These are phyloP conservation scores for Macadamia tetraphylla DNA, from an alignment of 164 flowering plant species.

Conservation along the genomic window DNA sequence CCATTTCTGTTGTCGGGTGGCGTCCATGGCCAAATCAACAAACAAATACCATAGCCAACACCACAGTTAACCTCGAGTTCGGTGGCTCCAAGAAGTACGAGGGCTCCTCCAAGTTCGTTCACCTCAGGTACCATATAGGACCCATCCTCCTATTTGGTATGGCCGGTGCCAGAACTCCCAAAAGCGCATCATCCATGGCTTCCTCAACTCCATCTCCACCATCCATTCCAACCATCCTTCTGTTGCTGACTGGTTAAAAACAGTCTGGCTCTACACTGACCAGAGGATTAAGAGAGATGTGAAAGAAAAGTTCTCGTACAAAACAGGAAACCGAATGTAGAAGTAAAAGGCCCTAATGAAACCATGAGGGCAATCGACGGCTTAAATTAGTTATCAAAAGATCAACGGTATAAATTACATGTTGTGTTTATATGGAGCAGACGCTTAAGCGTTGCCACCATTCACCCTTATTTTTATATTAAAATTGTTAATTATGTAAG, in stretches of 20 bases:
- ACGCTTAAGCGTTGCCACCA: too few relatives aligned
- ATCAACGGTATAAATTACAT: too few relatives aligned
- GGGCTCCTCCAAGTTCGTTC: neutral
- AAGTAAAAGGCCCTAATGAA: too few relatives aligned
- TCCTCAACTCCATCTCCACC: slow-evolving; percentile 11
- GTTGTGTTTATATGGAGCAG: too few relatives aligned
- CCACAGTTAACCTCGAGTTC: neutral
- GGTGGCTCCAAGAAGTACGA: slow-evolving; percentile 1
- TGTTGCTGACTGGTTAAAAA: slow-evolving; percentile 59
- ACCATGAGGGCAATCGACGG: too few relatives aligned
- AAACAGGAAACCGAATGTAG: too few relatives aligned
- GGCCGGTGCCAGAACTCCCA: neutral
- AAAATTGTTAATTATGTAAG: too few relatives aligned
- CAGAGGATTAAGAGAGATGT: slow-evolving; percentile 18
- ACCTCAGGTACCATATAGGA: neutral
- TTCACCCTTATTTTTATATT: too few relatives aligned
- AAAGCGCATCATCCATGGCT: neutral
- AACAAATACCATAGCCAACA: neutral
- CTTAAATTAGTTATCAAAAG: too few relatives aligned
- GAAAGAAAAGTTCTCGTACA: too few relatives aligned
- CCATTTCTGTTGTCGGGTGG: neutral
- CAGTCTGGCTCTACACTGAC: slow-evolving; percentile 31
- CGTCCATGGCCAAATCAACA: neutral
- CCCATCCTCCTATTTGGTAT: neutral
- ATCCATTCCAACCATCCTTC: slow-evolving; percentile 33